These are phyloP conservation scores for Eutrema yunnanense DNA, from an alignment of 345 rosid genomes.

Conservation along the genomic window DNA sequence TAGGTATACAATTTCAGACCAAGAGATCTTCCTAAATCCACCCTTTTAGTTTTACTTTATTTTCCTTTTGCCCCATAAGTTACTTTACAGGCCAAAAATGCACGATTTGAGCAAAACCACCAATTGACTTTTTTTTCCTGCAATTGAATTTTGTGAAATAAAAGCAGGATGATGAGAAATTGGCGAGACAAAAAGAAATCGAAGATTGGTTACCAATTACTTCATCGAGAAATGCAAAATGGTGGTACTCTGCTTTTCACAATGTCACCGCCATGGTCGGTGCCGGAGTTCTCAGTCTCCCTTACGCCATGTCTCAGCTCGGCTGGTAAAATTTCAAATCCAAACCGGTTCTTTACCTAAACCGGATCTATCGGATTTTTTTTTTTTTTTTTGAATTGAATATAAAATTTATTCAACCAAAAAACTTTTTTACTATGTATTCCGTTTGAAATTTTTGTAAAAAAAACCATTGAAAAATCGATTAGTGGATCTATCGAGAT, in stretches of 20 bases:
- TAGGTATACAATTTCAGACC: slow-evolving; percentile 3
- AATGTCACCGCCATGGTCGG: slow-evolving; percentile 91
- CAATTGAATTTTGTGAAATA: background rate
- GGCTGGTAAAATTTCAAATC: slow-evolving; percentile 44
- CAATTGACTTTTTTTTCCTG: background rate
- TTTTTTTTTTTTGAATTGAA: too few relatives aligned
- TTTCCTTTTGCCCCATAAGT: background rate
- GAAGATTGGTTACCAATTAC: slow-evolving; percentile 72
- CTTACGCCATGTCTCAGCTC: slow-evolving; percentile 67
- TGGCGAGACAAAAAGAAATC: slow-evolving; percentile 45
- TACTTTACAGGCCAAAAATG: background rate
- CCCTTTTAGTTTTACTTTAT: background rate
- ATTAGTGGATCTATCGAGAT: background rate
- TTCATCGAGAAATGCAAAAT: slow-evolving; percentile 63
- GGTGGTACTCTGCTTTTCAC: slow-evolving; percentile 89
- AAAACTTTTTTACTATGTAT: too few relatives aligned
- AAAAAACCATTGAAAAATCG: too few relatives aligned
- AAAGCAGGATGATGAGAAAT: slow-evolving; percentile 23
- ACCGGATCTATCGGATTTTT: background rate
- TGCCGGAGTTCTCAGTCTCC: slow-evolving; percentile 77
- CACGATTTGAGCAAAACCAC: background rate
- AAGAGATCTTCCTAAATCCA: background rate
- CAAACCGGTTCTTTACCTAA: background rate
- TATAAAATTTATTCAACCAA: too few relatives aligned
- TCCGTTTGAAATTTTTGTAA: too few relatives aligned